phyloP scores from a whole-genome alignment of 139 green algal genomes.

The Microglena sp. region DNA sequence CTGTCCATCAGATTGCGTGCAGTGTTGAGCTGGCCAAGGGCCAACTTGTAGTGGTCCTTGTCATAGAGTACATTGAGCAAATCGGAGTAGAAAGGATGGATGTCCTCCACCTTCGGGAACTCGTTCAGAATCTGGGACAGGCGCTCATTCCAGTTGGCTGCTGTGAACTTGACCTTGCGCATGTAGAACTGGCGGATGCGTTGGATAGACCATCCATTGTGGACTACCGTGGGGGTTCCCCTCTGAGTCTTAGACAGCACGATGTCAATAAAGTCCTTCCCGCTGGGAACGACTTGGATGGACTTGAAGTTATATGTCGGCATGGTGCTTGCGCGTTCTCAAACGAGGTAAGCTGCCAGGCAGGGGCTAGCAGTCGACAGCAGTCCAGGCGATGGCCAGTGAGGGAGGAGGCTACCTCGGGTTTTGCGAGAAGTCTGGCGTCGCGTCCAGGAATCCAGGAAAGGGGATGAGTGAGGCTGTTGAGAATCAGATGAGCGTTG shows the following conservation, averaged over 20 bases:
- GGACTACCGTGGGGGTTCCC: slow-evolving; percentile 94
- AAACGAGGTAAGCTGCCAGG: too few species aligned
- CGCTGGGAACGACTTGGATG: slow-evolving; percentile 82
- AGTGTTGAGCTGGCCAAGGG: slow-evolving; percentile 91
- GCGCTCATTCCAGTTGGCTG: slow-evolving; percentile 89
- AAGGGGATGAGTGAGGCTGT: too few species aligned
- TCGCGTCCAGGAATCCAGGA: too few species aligned
- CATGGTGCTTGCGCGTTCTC: slow-evolving; percentile 32
- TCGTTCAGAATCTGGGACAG: slow-evolving; percentile 89
- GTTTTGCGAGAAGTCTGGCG: too few species aligned
- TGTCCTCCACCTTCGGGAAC: slow-evolving; percentile 97
- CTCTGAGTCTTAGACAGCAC: slow-evolving; percentile 93
- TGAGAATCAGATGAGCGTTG: too few species aligned
- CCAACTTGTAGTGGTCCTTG: slow-evolving; percentile 99
- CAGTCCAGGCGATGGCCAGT: too few species aligned
- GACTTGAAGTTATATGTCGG: slow-evolving; percentile 92
- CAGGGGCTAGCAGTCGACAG: too few species aligned
- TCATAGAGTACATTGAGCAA: slow-evolving; percentile 99
- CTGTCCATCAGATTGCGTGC: slow-evolving; percentile 89
- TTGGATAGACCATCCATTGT: slow-evolving; percentile 91
- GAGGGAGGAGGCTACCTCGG: too few species aligned
- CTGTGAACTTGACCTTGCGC: slow-evolving; percentile 95
- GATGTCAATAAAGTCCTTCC: slow-evolving; percentile 97
- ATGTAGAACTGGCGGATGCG: slow-evolving; percentile 99
- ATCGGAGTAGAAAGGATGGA: slow-evolving; percentile 98